These are phyloP conservation scores for Acanthamoeba triangularis DNA, from an alignment of 208 protist genomes.

Conservation along the genomic window DNA sequence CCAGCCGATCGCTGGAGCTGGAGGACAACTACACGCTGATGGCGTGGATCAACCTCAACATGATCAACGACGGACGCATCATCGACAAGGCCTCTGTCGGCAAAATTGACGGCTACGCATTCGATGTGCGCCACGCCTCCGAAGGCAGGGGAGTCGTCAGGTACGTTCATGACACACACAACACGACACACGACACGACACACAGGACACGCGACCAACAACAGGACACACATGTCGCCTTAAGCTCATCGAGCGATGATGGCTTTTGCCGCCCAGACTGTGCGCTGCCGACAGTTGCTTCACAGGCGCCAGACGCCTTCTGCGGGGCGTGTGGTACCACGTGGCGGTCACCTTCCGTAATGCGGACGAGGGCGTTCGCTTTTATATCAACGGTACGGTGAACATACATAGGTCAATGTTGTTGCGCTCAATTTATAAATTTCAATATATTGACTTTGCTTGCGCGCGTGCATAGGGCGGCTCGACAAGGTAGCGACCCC, in stretches of 20 bases:
- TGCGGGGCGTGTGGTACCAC: slow-evolving; percentile 48
- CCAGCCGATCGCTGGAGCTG: background rate
- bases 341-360: slow-evolving; percentile 63
- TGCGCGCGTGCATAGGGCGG: background rate
- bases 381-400: slow-evolving; percentile 58
- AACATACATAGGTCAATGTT: background rate
- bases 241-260: background rate
- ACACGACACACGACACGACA: background rate
- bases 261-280: background rate
- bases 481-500: slow-evolving; percentile 30
- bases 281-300: slow-evolving; percentile 43
- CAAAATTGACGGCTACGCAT: slow-evolving; percentile 60
- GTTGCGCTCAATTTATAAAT: too few relatives aligned
- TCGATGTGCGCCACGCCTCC: slow-evolving; percentile 26
- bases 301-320: background rate
- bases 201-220: background rate
- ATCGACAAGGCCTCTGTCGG: slow-evolving; percentile 54
- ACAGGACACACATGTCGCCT: background rate
- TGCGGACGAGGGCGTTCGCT: background rate
- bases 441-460: background rate
- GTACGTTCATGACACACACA: background rate
- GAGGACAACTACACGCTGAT: slow-evolving; percentile 70
- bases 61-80: slow-evolving; percentile 73
- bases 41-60: slow-evolving; percentile 73
- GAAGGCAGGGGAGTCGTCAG: slow-evolving; percentile 10